These are phyloP conservation scores for Byssoonygena ceratinophila DNA, from an alignment of 2,329 filamentous ascomycete genomes.

Conservation along the genomic window DNA sequence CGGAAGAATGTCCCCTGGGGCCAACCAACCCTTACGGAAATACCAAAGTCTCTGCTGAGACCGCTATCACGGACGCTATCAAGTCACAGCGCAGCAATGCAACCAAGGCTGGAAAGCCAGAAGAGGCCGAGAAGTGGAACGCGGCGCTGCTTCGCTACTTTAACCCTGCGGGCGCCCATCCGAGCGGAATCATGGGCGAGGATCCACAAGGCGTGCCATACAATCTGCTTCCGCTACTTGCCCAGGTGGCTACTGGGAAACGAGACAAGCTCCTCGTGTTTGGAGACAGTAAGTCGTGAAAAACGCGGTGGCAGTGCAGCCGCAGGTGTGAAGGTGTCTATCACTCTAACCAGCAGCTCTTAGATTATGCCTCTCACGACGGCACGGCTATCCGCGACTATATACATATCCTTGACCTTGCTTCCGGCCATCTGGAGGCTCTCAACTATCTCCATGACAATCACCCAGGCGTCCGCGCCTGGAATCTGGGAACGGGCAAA, in stretches of 20 bases:
- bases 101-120: conserved; percentile 65
- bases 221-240: conserved; percentile 87
- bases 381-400: conserved; percentile 95
- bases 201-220: conserved; percentile 92
- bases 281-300: conserved; percentile 61
- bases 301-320: not conserved
- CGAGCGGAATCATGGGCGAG: conserved; percentile 94
- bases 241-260: conserved; percentile 91
- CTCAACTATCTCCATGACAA: conserved; percentile 79
- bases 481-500: conserved; percentile 91
- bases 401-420: conserved; percentile 89
- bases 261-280: conserved; percentile 90
- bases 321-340: not conserved
- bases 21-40: conserved; percentile 97
- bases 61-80: conserved; percentile 82
- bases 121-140: conserved; percentile 72
- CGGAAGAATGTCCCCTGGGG: conserved; percentile 88
- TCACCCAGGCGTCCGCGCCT: conserved; percentile 81
- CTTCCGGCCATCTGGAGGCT: conserved; percentile 73
- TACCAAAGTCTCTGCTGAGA: conserved; percentile 88
- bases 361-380: conserved; percentile 83
- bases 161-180: conserved; percentile 91
- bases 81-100: conserved; percentile 74
- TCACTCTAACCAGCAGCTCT: not conserved
- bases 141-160: conserved; percentile 91